Base-by-base conservation (phyloP, 129 eudicot species). In the Centella asiatica region DNA sequence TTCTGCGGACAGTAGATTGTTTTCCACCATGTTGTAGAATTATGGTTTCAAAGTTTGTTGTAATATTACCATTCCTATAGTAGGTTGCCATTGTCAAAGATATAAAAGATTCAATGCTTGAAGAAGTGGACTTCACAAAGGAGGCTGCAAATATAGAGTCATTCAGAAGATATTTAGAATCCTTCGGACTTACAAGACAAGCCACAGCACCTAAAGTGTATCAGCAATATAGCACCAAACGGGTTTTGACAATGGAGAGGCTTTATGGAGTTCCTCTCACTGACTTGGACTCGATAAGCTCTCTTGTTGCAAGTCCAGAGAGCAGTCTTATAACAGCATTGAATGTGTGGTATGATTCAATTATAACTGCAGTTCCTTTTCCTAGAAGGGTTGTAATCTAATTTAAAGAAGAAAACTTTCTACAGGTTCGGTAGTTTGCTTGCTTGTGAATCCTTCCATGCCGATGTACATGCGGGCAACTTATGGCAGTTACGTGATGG, bases 381-480 rank as follows among this genome's bases (percentile, higher is more conserved):
- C 20, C 28, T 56, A 48, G 61, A 11, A n/a, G 13, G 27, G 22
- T 60, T n/a, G 18, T 44, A 53, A 39, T 72, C 23, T 33, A 40
- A 25, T 26, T 56, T 32, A 54, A 66, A 44, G 62, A 20, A 44
- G 70, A 36, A 54, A 18, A 45, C 19, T 15, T 50, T 65, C 2
- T 83, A 69, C 77, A 90, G 98, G 98, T 92, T 87, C 78, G 98
- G 98, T 78, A 92, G 98, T 73, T 74, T 92, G 87, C 87, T 92
- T 77, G 88, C 82, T 26, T 87, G 98, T 66, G 96, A 92, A 69
- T 69, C 76, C 45, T 92, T 92, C 71, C 98, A 92, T 45, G 98
- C 98, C 50, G 98, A 92, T 66, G 96, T 92, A 44, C 98, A 92
- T 78, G 98, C 98, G 22, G 98, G 98, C 47, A 92, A 92, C 68